phyloP scores from a whole-genome alignment of 2,329 filamentous ascomycete genomes.

The Colletotrichum karsti region DNA sequence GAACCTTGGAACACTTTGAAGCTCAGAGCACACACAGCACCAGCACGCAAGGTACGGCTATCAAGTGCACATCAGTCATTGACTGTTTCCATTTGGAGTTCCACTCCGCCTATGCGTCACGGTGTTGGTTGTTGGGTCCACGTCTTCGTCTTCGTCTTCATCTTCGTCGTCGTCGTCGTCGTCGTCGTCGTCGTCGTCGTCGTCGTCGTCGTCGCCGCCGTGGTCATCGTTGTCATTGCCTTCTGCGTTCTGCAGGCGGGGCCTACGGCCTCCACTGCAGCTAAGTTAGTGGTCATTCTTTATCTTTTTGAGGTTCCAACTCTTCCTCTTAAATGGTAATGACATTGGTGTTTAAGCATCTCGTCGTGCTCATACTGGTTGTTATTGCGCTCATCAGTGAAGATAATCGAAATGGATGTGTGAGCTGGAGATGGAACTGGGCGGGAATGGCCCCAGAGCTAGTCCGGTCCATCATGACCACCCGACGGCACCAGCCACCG shows the following conservation, averaged over 20 bases:
- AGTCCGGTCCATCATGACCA: too few relatives aligned
- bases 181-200: not conserved
- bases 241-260: too few relatives aligned
- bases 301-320: too few relatives aligned
- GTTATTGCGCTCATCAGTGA: too few relatives aligned
- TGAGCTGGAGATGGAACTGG: not conserved
- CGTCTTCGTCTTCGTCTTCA: not conserved
- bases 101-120: not conserved
- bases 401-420: too few relatives aligned
- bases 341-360: too few relatives aligned
- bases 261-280: too few relatives aligned
- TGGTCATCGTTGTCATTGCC: too few relatives aligned
- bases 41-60: not conserved
- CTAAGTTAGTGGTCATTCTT: too few relatives aligned
- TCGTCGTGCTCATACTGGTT: too few relatives aligned
- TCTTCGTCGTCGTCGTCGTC: not conserved
- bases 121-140: not conserved
- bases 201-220: not conserved
- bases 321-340: too few relatives aligned
- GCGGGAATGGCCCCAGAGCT: too few relatives aligned
- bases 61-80: constrained; percentile 2
- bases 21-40: not conserved
- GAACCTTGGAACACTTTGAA: not conserved
- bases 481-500: constrained; percentile 2
- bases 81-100: not conserved